Conservation (phyloP, 768 basidiomycete genomes). For the Lentinula aciculospora region DNA sequence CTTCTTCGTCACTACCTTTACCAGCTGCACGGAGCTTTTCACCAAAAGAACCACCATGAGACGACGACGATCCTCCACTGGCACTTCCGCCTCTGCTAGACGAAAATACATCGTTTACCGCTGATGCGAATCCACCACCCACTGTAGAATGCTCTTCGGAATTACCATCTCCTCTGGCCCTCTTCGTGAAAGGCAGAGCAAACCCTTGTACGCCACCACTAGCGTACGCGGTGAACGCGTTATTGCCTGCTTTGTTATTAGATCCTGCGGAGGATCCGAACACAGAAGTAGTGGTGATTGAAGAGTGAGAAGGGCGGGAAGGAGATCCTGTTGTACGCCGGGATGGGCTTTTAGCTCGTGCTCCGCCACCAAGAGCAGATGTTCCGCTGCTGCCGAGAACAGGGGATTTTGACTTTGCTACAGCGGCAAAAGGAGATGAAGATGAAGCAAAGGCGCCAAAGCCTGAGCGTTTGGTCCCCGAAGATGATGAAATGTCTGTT, state of each 20-base stretch:
- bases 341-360: background rate
- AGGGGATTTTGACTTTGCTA: conserved; percentile 50
- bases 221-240: conserved; percentile 60
- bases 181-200: conserved; percentile 45
- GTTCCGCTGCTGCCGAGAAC: conserved; percentile 16
- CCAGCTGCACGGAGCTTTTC: conserved; percentile 56
- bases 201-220: conserved; percentile 44
- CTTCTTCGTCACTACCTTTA: conserved; percentile 44
- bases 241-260: conserved; percentile 29
- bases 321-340: background rate
- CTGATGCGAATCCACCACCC: background rate
- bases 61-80: conserved; percentile 33
- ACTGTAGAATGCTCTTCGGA: background rate
- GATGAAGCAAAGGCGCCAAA: conserved; percentile 53
- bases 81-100: conserved; percentile 41
- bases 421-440: conserved; percentile 44
- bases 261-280: conserved; percentile 9
- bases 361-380: conserved; percentile 24
- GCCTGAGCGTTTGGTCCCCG: conserved; percentile 42
- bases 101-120: background rate
- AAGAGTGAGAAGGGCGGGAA: background rate
- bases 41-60: conserved; percentile 39
- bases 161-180: conserved; percentile 42
- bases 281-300: background rate
- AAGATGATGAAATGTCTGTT: conserved; percentile 16